These are phyloP conservation scores for Umbellularia californica DNA, from an alignment of 164 flowering plant genomes.

Conservation along the genomic window DNA sequence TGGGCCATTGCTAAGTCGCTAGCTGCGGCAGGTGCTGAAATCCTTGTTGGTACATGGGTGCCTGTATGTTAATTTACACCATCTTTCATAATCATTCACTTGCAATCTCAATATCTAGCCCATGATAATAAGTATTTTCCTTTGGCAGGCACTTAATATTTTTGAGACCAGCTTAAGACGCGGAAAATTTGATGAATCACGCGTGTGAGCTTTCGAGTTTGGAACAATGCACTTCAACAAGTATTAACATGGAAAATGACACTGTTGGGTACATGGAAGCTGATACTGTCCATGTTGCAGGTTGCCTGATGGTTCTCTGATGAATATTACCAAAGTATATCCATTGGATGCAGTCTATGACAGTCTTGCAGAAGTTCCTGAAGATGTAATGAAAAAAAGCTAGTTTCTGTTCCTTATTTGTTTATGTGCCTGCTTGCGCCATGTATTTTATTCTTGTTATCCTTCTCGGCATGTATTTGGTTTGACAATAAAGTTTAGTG, in stretches of 20 bases:
- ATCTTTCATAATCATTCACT: not conserved
- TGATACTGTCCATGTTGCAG: slow-evolving; percentile 27
- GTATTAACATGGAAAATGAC: not conserved
- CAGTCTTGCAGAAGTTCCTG: slow-evolving; percentile 86
- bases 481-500: not conserved
- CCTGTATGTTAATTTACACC: slow-evolving; percentile 58
- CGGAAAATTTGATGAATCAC: slow-evolving; percentile 93
- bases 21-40: slow-evolving; percentile 99
- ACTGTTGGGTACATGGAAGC: not conserved
- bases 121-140: not conserved
- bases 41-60: slow-evolving; percentile 97
- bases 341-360: slow-evolving; percentile 93
- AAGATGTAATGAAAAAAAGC: slow-evolving; percentile 54
- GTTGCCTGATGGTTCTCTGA: slow-evolving; percentile 91
- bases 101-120: not conserved
- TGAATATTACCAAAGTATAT: slow-evolving; percentile 88
- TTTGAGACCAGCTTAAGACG: slow-evolving; percentile 90
- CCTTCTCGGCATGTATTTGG: not conserved
- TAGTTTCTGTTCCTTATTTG: not conserved
- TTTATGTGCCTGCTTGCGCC: no score
- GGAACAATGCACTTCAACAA: not conserved
- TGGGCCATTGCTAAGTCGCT: slow-evolving; percentile 99
- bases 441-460: no score
- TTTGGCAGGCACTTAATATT: slow-evolving; percentile 74
- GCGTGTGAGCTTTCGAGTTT: slow-evolving; percentile 49